Base-by-base conservation (phyloP, 345 rosid species). In the Hevea brasiliensis region DNA sequence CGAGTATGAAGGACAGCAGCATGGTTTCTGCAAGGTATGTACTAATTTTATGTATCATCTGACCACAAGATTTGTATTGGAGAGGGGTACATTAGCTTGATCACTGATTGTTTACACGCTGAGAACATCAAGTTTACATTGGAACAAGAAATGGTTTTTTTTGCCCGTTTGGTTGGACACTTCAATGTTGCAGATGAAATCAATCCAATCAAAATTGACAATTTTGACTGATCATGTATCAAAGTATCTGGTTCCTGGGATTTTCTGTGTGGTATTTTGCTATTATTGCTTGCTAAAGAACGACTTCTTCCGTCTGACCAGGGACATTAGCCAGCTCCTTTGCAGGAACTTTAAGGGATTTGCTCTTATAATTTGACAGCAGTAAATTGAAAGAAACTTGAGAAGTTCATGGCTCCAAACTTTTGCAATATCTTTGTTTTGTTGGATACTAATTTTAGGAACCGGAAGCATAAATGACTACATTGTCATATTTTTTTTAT, bases 1-100 rank as follows among this genome's bases (percentile, higher is more conserved):
- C 65, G 96, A 91, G 84, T 95, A 95, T 8, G 97, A 95, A 78
- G 98, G 96, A 56, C 98, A 95, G 74, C 96, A 92, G 53, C 98
- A 95, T 40, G 99, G 98, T 68, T 95, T 95, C 73, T 92, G 98
- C 72, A 95, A 92, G 94, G 98, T 90, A 82, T 68, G 20, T 77
- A 41, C 54, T 55, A 51, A 56, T 45, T 45, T 27, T 74, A 59
- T 17, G 26, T 17, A 20, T 65, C 14, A 54, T 37, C 54, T 62
- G 40, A 56, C 53, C 70, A 41, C 32, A 61, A 53, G 24, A 14
- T 53, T 29, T 61, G 4, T 51, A 40, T 26, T 29, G 50, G 21
- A 6, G 23, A 54, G 37, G 64, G 15, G 56, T n/a, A 26, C 71
- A 35, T 10, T 17, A 65, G 48, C 21, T n/a, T 47, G 59, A 76